Base-by-base conservation (phyloP, 2,329 filamentous ascomycete species). In the Paraphoma sp. region DNA sequence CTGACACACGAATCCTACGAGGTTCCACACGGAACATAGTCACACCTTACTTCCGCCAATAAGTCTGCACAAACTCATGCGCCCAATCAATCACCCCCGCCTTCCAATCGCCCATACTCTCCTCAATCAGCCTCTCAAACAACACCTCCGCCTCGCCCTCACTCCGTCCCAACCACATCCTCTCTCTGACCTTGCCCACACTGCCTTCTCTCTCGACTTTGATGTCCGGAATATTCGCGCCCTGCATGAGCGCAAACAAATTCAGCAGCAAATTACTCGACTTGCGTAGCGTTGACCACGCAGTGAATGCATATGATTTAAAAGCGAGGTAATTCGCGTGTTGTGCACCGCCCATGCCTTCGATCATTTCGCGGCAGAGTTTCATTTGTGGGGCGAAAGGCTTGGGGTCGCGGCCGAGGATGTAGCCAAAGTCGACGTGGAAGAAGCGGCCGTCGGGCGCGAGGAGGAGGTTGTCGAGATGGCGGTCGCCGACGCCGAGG, bases 341-440 rank as follows among this genome's bases (percentile, higher is more conserved):
- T 33, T 85, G 84, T 7, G 88, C 84, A 11, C 95, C 95, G 41
- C 96, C 96, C 92, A 99, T 97, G 60, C 93, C 95, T 70, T 99
- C 95, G 3, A 98, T 92, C 95, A 99, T 99, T 73, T 99, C 94
- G 67, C 93, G 94, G 72, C 90, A 94, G 8, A 99, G 86, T 77
- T 99, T 99, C 89, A 99, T 97, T 50, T 94, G 88, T 0, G 95
- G 95, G 0, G 95, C 94, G 72, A 99, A 98, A 0, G 95, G 95
- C 73, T 99, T 99, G 0, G 95, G 95, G 67, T 99, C 95, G 41
- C 95, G 91, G 16, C 95, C 95, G 1, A 99, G 89, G 60, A 99
- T 99, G 78, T 96, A 99, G 42, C 96, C 95, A 70, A 99, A 99
- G 76, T 99, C 95, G 30, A 94, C 93, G 75, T 99, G 95, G 84